A percentile compares a stretch with the other conserved stretches of the same genome.
phyloP scores from a whole-genome alignment of 2,329 filamentous ascomycete species.

The Penicillium crustosum region DNA sequence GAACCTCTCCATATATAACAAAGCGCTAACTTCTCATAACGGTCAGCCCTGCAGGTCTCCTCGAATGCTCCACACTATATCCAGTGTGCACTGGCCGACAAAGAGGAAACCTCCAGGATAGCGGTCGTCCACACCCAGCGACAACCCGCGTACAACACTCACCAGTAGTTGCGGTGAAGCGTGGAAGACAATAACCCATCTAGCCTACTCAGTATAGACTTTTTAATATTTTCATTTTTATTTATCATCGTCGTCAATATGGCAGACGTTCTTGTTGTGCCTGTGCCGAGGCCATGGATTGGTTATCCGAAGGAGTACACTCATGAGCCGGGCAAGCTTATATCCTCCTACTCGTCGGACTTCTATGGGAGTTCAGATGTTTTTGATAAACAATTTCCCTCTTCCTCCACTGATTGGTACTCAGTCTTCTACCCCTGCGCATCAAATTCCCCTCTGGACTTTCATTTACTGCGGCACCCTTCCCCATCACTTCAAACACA shows the following conservation, averaged over 20 bases:
- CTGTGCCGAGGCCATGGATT: constrained; percentile 13
- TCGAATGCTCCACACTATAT: constrained; percentile 18
- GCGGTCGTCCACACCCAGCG: constrained; percentile 25
- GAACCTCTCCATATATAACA: constrained; percentile 26
- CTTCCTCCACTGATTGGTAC: not conserved
- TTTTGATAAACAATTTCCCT: not conserved
- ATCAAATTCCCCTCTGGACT: not conserved
- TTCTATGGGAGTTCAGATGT: not conserved
- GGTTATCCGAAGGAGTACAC: constrained; percentile 9
- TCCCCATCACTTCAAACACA: not conserved
- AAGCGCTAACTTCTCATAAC: constrained; percentile 20
- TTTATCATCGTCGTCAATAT: constrained; percentile 7
- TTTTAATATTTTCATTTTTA: not conserved
- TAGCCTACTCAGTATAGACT: not conserved
- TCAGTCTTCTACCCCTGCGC: not conserved
- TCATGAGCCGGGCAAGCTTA: not conserved
- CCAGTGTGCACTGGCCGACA: constrained; percentile 17
- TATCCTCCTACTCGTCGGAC: not conserved
- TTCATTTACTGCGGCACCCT: not conserved
- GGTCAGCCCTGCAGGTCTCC: constrained; percentile 30
- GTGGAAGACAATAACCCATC: constrained; percentile 1
- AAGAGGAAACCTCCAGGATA: constrained; percentile 11
- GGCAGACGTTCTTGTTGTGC: constrained; percentile 15
- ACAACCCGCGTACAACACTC: constrained; percentile 27
- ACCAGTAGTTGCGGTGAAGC: constrained; percentile 30